Evolutionary conservation across 495 filamentous ascomycete genomes (phyloP), one percentile per base, ranked within the genome.

Genomic region (Aspergillus bertholletiae): DNA sequence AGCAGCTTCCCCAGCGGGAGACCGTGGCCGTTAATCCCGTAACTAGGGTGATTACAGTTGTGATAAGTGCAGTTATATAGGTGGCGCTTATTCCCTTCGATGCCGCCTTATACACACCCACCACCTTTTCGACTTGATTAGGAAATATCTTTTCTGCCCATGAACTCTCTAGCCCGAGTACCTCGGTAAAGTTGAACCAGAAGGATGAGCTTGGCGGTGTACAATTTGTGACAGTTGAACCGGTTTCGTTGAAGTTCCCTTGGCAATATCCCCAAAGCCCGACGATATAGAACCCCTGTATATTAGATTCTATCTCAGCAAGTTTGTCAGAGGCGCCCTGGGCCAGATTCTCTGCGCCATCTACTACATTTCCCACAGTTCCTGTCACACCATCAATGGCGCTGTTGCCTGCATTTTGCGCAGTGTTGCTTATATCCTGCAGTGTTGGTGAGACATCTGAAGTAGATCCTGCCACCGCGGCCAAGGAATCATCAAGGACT

Each of bases 111-210:
- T 48, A 48, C 15, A 32, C 46, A 48, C 23, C 13, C 2, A 28
- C 46, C 18, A 48, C 22, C n/a, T 30, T 48, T 5, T 48, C 46
- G 4, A 48, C 24, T 20, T 48, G 46, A 9, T 24, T 48, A 13
- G 46, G 23, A 20, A 48, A 48, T 15, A 48, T 48, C 23, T 48
- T n/a, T 48, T 48, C 24, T 17, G 23, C 23, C 46, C 46, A 48
- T 17, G 46, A 48, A 30, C 18, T 11, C 27, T 20, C 12, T 11
- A 48, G 22, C 11, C 18, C 23, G 9, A 48, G 46, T n/a, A 48
- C 46, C 18, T 48, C 21, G 3, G 46, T 48, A 20, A 48, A 48
- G 11, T 48, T 48, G 23, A 48, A 48, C 46, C 46, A 48, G 46
- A 48, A 48, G 12, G 23, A 48, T 12, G 23, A 28, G 23, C 15